phyloP scores from a whole-genome alignment of 1,284 basidiomycete species.

The Inonotus obliquus region DNA sequence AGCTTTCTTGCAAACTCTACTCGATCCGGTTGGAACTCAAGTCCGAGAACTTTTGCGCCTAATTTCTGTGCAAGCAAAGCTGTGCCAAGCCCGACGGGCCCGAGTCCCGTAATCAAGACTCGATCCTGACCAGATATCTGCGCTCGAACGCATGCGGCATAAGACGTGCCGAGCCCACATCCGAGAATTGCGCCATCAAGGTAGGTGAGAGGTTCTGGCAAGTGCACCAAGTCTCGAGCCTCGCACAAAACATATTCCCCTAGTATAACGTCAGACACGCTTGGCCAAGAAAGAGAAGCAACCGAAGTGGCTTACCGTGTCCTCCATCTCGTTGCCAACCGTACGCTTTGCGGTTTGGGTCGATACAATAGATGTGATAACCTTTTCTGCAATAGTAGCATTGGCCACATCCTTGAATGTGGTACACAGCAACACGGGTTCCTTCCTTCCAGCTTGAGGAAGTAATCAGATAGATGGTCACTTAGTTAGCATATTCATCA shows the following conservation, averaged over 20 bases:
- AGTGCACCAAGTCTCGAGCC: slow-evolving; percentile 14
- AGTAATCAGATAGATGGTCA: background rate
- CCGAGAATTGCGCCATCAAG: slow-evolving; percentile 19
- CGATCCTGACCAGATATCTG: slow-evolving; percentile 17
- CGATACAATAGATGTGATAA: slow-evolving; percentile 15
- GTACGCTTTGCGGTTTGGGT: slow-evolving; percentile 13
- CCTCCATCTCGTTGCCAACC: slow-evolving; percentile 20
- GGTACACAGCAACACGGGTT: slow-evolving; percentile 17
- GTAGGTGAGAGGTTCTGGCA: slow-evolving; percentile 17
- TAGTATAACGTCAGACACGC: background rate
- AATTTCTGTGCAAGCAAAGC: slow-evolving; percentile 18
- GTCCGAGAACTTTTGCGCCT: slow-evolving; percentile 18
- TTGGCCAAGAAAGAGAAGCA: background rate
- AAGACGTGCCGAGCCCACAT: slow-evolving; percentile 19
- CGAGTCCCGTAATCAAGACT: slow-evolving; percentile 18
- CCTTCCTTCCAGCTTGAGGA: slow-evolving; percentile 17
- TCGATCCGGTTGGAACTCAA: slow-evolving; percentile 18
- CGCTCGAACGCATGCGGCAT: slow-evolving; percentile 17
- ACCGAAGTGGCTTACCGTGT: slow-evolving; percentile 9
- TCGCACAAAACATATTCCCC: slow-evolving; percentile 18
- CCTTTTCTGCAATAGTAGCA: slow-evolving; percentile 16
- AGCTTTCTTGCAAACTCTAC: slow-evolving; percentile 15
- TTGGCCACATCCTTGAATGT: slow-evolving; percentile 18
- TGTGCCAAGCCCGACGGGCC: slow-evolving; percentile 18
- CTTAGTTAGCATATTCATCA: background rate